phyloP scores from a whole-genome alignment of 2,329 filamentous ascomycete genomes.

The Cladobotryum mycophilum region DNA sequence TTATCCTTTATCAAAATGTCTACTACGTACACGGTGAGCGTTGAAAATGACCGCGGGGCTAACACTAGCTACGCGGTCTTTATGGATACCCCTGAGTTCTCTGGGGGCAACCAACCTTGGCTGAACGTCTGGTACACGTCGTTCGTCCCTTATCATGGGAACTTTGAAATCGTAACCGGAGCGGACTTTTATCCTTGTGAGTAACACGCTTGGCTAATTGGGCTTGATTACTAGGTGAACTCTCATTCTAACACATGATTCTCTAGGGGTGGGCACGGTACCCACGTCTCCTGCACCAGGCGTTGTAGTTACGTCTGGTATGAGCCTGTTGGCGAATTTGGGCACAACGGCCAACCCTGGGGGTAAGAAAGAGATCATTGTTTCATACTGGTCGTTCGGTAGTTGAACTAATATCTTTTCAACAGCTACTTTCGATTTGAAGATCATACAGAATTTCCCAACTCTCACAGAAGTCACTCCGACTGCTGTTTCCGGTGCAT shows the following conservation, averaged over 20 bases:
- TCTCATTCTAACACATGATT: too few species aligned
- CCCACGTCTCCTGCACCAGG: slow-evolving; percentile 3
- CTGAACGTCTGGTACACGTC: slow-evolving; percentile 10
- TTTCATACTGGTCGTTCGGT: too few species aligned
- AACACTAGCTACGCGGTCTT: slow-evolving; percentile 9
- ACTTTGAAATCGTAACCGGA: slow-evolving; percentile 5
- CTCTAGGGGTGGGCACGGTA: slow-evolving; percentile 3
- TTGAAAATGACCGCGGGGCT: slow-evolving; percentile 5
- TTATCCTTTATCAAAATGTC: slow-evolving; percentile 1
- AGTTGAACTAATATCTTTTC: neutral
- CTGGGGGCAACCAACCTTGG: slow-evolving; percentile 4
- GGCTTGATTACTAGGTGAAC: too few species aligned
- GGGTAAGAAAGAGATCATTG: too few species aligned
- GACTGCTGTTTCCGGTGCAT: neutral
- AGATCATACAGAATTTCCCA: slow-evolving; percentile 1
- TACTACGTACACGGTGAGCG: slow-evolving; percentile 1
- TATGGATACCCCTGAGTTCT: slow-evolving; percentile 6
- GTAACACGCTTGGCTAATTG: neutral
- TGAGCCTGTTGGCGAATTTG: slow-evolving; percentile 2
- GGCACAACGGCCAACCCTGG: neutral
- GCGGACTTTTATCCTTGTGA: slow-evolving; percentile 7
- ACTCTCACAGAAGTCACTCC: neutral
- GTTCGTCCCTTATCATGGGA: slow-evolving; percentile 4
- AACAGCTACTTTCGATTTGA: slow-evolving; percentile 5
- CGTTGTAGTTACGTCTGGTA: slow-evolving; percentile 1